These are phyloP conservation scores for Xylaria sp. DNA, from an alignment of 2,329 filamentous ascomycete species.

Conservation along the genomic window DNA sequence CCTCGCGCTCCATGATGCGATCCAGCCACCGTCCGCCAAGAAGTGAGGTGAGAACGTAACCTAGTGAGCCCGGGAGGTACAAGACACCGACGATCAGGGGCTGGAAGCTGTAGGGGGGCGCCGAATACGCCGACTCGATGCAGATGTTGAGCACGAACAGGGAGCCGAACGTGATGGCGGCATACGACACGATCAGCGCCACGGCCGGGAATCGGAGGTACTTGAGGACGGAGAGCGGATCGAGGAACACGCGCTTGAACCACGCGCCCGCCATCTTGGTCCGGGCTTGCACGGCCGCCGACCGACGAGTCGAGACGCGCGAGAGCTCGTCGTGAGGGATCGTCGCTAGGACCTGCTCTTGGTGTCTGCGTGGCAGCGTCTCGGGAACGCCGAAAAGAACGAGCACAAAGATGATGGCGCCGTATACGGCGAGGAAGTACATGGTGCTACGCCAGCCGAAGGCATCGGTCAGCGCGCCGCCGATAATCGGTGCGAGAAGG, in stretches of 20 bases:
- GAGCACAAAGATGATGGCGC: slow-evolving; percentile 64
- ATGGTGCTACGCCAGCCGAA: slow-evolving; percentile 81
- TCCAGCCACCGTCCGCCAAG: slow-evolving; percentile 83
- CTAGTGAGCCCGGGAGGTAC: slow-evolving; percentile 79
- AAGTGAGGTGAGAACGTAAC: slow-evolving; percentile 75
- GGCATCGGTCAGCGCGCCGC: slow-evolving; percentile 73
- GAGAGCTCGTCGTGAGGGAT: slow-evolving; percentile 42
- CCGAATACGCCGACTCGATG: slow-evolving; percentile 75
- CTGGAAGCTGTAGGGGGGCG: slow-evolving; percentile 73
- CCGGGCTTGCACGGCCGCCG: slow-evolving; percentile 67
- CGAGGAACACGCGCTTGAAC: slow-evolving; percentile 71
- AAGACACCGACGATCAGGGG: slow-evolving; percentile 77
- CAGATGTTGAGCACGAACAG: slow-evolving; percentile 83
- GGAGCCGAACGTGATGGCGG: slow-evolving; percentile 77
- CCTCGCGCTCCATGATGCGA: slow-evolving; percentile 80
- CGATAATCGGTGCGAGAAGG: slow-evolving; percentile 78
- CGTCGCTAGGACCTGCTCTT: slow-evolving; percentile 12
- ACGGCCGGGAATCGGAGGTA: slow-evolving; percentile 81
- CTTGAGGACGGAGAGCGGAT: slow-evolving; percentile 75
- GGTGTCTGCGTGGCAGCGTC: slow-evolving; percentile 61
- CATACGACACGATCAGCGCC: slow-evolving; percentile 76
- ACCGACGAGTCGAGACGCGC: slow-evolving; percentile 70
- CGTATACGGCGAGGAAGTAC: slow-evolving; percentile 81
- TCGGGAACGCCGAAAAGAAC: slow-evolving; percentile 72
- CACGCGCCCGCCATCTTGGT: slow-evolving; percentile 63